These are phyloP conservation scores for Apiotrichum brassicae DNA, from an alignment of 1,284 basidiomycete species.

Conservation along the genomic window DNA sequence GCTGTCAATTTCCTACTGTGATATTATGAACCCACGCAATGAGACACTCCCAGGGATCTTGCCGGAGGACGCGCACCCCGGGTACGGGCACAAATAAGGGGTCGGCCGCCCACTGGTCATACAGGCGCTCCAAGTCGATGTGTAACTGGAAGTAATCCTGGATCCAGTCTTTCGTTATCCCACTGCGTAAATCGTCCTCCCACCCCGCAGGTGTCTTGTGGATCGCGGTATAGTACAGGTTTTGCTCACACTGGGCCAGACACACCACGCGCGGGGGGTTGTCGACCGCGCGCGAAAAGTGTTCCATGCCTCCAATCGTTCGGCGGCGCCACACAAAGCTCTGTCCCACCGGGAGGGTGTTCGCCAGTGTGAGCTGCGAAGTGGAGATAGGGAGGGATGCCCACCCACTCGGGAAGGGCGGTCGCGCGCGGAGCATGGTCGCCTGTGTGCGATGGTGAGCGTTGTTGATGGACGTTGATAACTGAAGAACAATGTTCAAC, in stretches of 20 bases:
- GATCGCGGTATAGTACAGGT: slow-evolving; percentile 66
- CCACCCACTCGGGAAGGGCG: slow-evolving; percentile 40
- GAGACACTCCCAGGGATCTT: slow-evolving; percentile 94
- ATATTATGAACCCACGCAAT: slow-evolving; percentile 61
- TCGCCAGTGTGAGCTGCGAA: slow-evolving; percentile 36
- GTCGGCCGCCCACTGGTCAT: slow-evolving; percentile 73
- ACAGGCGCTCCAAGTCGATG: slow-evolving; percentile 52
- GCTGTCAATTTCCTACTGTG: not conserved
- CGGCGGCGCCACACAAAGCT: slow-evolving; percentile 44
- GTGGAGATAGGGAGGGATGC: slow-evolving; percentile 22
- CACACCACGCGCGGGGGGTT: slow-evolving; percentile 62
- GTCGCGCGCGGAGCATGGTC: slow-evolving; percentile 9
- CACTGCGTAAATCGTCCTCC: slow-evolving; percentile 49
- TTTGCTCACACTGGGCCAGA: slow-evolving; percentile 63
- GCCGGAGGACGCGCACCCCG: slow-evolving; percentile 66
- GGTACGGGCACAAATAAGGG: slow-evolving; percentile 59
- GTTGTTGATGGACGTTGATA: not conserved
- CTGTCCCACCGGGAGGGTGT: slow-evolving; percentile 46
- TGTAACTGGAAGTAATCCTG: slow-evolving; percentile 80
- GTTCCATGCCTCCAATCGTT: slow-evolving; percentile 20
- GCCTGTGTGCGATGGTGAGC: not conserved
- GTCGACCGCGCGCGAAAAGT: slow-evolving; percentile 40
- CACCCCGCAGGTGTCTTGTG: slow-evolving; percentile 7
- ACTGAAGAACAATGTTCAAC: too few relatives aligned
- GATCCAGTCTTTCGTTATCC: slow-evolving; percentile 68